phyloP scores from a whole-genome alignment of 2,329 filamentous ascomycete species.

The Fusarium sp. region DNA sequence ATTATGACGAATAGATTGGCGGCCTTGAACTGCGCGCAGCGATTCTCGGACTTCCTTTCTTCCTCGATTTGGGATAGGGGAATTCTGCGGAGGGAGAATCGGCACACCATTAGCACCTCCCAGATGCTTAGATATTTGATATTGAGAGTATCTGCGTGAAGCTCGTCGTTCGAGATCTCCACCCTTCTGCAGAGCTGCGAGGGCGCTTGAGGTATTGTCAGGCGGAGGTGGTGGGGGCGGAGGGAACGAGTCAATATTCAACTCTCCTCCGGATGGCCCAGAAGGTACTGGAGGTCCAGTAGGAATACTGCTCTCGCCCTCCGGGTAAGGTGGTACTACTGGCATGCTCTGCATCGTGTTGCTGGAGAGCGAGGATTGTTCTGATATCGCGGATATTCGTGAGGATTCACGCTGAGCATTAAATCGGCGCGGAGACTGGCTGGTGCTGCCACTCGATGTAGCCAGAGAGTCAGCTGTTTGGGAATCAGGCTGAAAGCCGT shows the following conservation, averaged over 20 bases:
- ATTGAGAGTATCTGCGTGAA: constrained; percentile 92
- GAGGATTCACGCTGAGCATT: constrained; percentile 63
- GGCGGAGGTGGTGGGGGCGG: constrained; percentile 74
- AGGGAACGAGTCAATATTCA: constrained; percentile 73
- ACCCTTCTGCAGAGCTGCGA: constrained; percentile 89
- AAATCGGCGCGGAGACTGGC: constrained; percentile 61
- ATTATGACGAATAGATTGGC: constrained; percentile 63
- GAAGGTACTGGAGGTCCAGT: constrained; percentile 55
- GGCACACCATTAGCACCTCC: constrained; percentile 86
- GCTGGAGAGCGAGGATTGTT: constrained; percentile 78
- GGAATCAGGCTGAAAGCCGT: constrained; percentile 58
- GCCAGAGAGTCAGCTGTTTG: constrained; percentile 47
- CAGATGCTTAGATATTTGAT: constrained; percentile 95
- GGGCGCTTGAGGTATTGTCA: constrained; percentile 86
- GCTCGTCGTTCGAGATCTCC: constrained; percentile 93
- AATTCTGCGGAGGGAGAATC: constrained; percentile 84
- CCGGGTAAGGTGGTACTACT: constrained; percentile 77
- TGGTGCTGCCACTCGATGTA: constrained; percentile 42
- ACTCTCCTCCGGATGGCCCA: constrained; percentile 53
- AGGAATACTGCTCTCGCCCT: constrained; percentile 65
- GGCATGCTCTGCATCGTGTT: constrained; percentile 80
- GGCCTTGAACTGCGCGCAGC: constrained; percentile 72
- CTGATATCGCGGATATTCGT: constrained; percentile 61
- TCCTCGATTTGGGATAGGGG: constrained; percentile 86
- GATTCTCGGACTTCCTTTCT: constrained; percentile 84